phyloP scores from a whole-genome alignment of 805 yeast species.

The Dipodascopsis tothii region DNA sequence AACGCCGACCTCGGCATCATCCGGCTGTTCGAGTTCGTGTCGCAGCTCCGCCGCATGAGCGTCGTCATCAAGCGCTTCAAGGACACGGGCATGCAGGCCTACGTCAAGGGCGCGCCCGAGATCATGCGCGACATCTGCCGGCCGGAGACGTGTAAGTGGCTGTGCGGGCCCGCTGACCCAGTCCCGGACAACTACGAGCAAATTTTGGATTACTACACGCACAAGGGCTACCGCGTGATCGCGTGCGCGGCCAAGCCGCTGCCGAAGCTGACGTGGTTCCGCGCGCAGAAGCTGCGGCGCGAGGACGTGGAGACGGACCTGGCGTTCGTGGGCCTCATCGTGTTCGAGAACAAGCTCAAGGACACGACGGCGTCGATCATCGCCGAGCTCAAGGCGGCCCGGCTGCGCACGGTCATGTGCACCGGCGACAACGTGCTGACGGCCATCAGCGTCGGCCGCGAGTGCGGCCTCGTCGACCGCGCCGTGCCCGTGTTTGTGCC shows the following conservation, averaged over 20 bases:
- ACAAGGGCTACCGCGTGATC: slow-evolving; percentile 88
- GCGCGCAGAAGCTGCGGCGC: slow-evolving; percentile 47
- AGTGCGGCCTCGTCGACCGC: slow-evolving; percentile 59
- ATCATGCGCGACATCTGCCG: slow-evolving; percentile 73
- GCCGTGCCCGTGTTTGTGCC: slow-evolving; percentile 55
- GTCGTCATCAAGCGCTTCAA: slow-evolving; percentile 53
- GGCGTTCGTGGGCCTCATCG: slow-evolving; percentile 75
- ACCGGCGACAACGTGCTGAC: slow-evolving; percentile 95
- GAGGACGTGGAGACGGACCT: slow-evolving; percentile 62
- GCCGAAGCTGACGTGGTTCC: slow-evolving; percentile 40
- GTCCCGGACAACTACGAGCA: slow-evolving; percentile 71
- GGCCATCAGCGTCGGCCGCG: slow-evolving; percentile 86
- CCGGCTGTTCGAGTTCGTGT: slow-evolving; percentile 69
- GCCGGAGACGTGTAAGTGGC: slow-evolving; percentile 39
- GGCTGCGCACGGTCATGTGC: slow-evolving; percentile 84
- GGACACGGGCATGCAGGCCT: slow-evolving; percentile 41
- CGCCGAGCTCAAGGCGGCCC: slow-evolving; percentile 52
- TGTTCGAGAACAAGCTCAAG: slow-evolving; percentile 88
- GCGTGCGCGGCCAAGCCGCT: slow-evolving; percentile 73
- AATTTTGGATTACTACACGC: slow-evolving; percentile 75
- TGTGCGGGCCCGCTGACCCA: background rate
- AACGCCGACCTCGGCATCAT: slow-evolving; percentile 38
- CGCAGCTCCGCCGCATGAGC: slow-evolving; percentile 83
- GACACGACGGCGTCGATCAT: slow-evolving; percentile 57
- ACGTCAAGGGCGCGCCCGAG: slow-evolving; percentile 96